These are phyloP conservation scores for Candida peoriensis DNA, from an alignment of 805 yeast species.

Conservation along the genomic window DNA sequence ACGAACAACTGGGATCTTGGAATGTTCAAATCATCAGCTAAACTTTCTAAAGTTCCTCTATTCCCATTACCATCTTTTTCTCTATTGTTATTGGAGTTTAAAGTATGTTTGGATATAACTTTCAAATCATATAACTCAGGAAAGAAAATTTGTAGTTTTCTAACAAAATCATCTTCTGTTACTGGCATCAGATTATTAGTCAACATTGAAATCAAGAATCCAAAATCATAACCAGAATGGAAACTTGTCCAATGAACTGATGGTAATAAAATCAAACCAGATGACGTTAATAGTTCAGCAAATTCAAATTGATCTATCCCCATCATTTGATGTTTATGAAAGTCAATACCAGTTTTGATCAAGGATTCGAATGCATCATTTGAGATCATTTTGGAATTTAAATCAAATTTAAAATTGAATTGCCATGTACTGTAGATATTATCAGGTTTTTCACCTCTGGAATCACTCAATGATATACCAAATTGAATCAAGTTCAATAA, in stretches of 20 bases:
- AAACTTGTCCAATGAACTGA: constrained; percentile 82
- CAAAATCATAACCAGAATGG: constrained; percentile 93
- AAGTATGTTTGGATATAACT: constrained; percentile 31
- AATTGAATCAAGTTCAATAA: constrained; percentile 80
- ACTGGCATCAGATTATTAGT: constrained; percentile 74
- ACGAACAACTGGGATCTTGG: constrained; percentile 52
- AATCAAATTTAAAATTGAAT: constrained; percentile 83
- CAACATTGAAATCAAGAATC: constrained; percentile 75
- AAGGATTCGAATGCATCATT: constrained; percentile 78
- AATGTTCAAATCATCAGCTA: constrained; percentile 68
- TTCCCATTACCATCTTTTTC: constrained; percentile 11
- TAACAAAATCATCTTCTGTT: constrained; percentile 70
- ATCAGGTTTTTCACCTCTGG: constrained; percentile 64
- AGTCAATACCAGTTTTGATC: constrained; percentile 77
- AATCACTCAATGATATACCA: constrained; percentile 71
- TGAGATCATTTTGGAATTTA: constrained; percentile 76
- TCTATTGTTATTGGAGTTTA: constrained; percentile 4
- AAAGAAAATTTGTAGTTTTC: constrained; percentile 67
- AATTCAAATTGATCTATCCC: constrained; percentile 81
- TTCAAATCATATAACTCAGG: constrained; percentile 85
- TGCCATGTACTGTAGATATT: constrained; percentile 84
- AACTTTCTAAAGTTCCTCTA: constrained; percentile 50
- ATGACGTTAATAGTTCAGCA: constrained; percentile 78
- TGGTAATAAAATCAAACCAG: constrained; percentile 73
- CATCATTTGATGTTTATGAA: constrained; percentile 61